phyloP scores from a whole-genome alignment of 495 filamentous ascomycete species.

The Aspergillus ostianus region DNA sequence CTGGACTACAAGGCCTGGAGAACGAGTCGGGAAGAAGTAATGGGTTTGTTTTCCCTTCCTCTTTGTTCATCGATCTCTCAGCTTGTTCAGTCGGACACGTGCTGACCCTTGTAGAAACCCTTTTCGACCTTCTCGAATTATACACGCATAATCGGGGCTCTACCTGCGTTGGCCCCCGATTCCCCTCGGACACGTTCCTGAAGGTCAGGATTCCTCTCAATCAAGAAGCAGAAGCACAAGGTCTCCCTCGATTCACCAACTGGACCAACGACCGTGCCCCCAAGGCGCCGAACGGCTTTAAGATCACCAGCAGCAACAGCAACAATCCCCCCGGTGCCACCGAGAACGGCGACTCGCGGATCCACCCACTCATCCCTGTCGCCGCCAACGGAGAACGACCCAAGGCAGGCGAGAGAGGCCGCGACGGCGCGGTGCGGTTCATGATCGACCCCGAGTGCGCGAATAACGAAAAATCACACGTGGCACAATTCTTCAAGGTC shows the following conservation, averaged over 20 bases:
- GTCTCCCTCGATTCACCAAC: conserved; percentile 53
- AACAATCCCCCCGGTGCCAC: conserved; percentile 3
- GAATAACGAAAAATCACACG: conserved; percentile 62
- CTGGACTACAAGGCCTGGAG: conserved; percentile 54
- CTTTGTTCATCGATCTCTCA: background rate
- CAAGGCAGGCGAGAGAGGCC: conserved; percentile 51
- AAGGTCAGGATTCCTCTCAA: conserved; percentile 83
- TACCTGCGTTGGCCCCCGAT: conserved; percentile 69
- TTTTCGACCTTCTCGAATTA: conserved; percentile 83
- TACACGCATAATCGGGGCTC: conserved; percentile 75
- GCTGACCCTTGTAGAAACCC: conserved; percentile 56
- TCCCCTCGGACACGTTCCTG: conserved; percentile 73
- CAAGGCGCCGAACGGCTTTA: conserved; percentile 26
- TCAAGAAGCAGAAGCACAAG: conserved; percentile 60
- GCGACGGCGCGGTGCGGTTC: conserved; percentile 81
- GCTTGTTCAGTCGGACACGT: background rate
- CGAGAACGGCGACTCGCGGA: background rate
- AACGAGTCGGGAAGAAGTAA: conserved; percentile 65
- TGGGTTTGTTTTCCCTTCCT: conserved; percentile 45
- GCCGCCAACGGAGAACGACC: conserved; percentile 46
- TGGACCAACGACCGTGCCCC: conserved; percentile 24
- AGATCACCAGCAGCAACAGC: conserved; percentile 11
- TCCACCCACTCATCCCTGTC: conserved; percentile 32
- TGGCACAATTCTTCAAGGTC: conserved; percentile 66
- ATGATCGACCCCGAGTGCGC: conserved; percentile 83